A percentile compares a stretch with the other conserved stretches of the same genome.
Evolutionary conservation across 306 rosid genomes (phyloP).

Genomic region (Gastrolobium bilobum): DNA sequence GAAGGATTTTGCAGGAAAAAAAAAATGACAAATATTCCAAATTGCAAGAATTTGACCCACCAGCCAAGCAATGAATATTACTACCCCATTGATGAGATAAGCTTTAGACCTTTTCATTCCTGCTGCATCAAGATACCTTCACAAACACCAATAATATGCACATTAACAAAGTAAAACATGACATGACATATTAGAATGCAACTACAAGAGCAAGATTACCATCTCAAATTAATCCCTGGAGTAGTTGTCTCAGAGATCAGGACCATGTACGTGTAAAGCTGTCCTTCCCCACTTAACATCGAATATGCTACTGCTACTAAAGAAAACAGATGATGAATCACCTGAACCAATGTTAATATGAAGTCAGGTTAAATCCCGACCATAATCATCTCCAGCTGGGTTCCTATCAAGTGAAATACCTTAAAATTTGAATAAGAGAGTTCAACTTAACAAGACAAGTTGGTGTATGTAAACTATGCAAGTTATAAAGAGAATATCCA

Average conservation of each 20-base stretch:
- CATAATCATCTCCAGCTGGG: slow-evolving; percentile 45
- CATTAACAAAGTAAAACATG: slow-evolving; percentile 30
- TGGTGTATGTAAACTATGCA: slow-evolving; percentile 15
- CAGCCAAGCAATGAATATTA: slow-evolving; percentile 92
- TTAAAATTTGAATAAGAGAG: slow-evolving; percentile 45
- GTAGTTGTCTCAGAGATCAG: slow-evolving; percentile 95
- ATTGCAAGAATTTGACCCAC: slow-evolving; percentile 58
- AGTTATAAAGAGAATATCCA: slow-evolving; percentile 54
- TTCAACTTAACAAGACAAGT: slow-evolving; percentile 31
- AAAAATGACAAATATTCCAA: slow-evolving; percentile 24
- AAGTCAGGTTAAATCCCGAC: slow-evolving; percentile 45
- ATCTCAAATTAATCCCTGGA: slow-evolving; percentile 96
- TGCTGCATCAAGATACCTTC: slow-evolving; percentile 91
- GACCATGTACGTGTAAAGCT: slow-evolving; percentile 90
- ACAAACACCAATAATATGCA: slow-evolving; percentile 38
- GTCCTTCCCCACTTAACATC: slow-evolving; percentile 92
- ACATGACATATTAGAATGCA: slow-evolving; percentile 2
- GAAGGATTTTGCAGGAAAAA: not conserved
- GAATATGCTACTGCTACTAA: slow-evolving; percentile 79
- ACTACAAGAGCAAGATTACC: slow-evolving; percentile 59
- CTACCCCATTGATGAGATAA: slow-evolving; percentile 86
- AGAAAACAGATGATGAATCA: slow-evolving; percentile 84
- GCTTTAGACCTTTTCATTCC: slow-evolving; percentile 88
- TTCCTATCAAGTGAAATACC: slow-evolving; percentile 50
- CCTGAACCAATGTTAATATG: slow-evolving; percentile 65